A percentile compares a stretch with the other conserved stretches of the same genome.
Evolutionary conservation across 306 rosid genomes (phyloP).

Genomic region (Cucurbita moschata): DNA sequence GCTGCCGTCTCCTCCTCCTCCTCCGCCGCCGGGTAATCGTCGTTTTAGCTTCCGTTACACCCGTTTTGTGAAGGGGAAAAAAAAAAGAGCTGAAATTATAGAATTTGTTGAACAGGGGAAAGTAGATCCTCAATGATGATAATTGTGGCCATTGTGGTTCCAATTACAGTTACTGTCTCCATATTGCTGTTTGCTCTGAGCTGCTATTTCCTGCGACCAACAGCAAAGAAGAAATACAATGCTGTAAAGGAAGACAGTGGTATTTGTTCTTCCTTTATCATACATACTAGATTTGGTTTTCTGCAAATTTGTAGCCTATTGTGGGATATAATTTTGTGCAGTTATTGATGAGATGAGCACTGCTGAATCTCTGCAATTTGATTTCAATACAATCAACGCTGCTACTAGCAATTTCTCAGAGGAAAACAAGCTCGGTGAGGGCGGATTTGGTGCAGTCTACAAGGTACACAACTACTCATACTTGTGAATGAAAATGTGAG

Average conservation of each 20-base stretch:
- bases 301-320: constrained; percentile 16
- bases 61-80: too few relatives aligned
- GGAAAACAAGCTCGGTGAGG: constrained; percentile 33
- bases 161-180: background rate
- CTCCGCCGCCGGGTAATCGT: background rate
- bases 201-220: background rate
- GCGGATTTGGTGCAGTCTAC: constrained; percentile 46
- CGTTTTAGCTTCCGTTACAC: background rate
- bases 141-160: constrained; percentile 8
- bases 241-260: background rate
- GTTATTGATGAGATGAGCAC: too few relatives aligned
- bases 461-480: constrained; percentile 13
- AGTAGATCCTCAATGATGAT: background rate
- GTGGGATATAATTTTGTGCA: too few relatives aligned
- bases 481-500: too few relatives aligned
- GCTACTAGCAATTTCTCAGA: constrained; percentile 14
- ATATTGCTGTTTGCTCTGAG: background rate
- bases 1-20: too few relatives aligned
- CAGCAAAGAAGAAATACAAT: background rate
- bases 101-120: background rate
- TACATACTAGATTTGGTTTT: constrained; percentile 14
- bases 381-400: too few relatives aligned
- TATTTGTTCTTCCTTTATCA: background rate
- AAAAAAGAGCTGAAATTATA: too few relatives aligned
- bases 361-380: too few relatives aligned